Evolutionary conservation across 2,329 filamentous ascomycete species (phyloP).

Genomic region (Chlorencoelia australis): DNA sequence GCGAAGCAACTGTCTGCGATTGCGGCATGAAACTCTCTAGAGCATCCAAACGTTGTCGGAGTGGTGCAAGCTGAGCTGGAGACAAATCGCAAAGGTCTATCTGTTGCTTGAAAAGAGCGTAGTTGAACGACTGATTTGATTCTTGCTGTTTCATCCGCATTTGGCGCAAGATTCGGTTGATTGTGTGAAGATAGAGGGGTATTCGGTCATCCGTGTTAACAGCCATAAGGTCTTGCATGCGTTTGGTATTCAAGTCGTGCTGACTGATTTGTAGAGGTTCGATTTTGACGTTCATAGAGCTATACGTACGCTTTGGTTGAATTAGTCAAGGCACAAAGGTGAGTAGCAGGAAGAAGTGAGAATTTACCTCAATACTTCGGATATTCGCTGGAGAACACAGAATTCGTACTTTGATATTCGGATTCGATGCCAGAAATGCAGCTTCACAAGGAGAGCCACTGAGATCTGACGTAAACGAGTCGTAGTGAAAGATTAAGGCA

Average conservation of each 20-base stretch:
- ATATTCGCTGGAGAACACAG: slow-evolving; percentile 42
- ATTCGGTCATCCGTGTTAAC: slow-evolving; percentile 30
- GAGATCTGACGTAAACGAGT: slow-evolving; percentile 33
- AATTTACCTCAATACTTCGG: slow-evolving; percentile 27
- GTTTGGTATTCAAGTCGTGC: slow-evolving; percentile 38
- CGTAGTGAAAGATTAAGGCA: slow-evolving; percentile 47
- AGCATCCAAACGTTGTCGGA: slow-evolving; percentile 50
- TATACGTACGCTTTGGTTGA: slow-evolving; percentile 27
- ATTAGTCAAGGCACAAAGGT: neutral
- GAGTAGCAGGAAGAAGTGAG: neutral
- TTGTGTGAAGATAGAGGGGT: slow-evolving; percentile 42
- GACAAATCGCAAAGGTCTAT: slow-evolving; percentile 33
- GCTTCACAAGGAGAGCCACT: slow-evolving; percentile 38
- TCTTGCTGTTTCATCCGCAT: slow-evolving; percentile 35
- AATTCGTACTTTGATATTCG: slow-evolving; percentile 37
- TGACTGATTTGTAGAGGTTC: slow-evolving; percentile 36
- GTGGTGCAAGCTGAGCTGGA: slow-evolving; percentile 39
- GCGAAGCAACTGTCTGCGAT: slow-evolving; percentile 5
- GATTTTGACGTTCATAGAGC: slow-evolving; percentile 33
- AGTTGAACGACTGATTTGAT: slow-evolving; percentile 32
- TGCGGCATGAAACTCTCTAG: slow-evolving; percentile 53
- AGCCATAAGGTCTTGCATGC: slow-evolving; percentile 47
- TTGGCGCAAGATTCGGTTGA: slow-evolving; percentile 39
- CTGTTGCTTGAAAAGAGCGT: slow-evolving; percentile 31
- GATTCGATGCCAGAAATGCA: slow-evolving; percentile 39